These are phyloP conservation scores for Halenospora varia DNA, from an alignment of 495 filamentous ascomycete genomes.

Conservation along the genomic window DNA sequence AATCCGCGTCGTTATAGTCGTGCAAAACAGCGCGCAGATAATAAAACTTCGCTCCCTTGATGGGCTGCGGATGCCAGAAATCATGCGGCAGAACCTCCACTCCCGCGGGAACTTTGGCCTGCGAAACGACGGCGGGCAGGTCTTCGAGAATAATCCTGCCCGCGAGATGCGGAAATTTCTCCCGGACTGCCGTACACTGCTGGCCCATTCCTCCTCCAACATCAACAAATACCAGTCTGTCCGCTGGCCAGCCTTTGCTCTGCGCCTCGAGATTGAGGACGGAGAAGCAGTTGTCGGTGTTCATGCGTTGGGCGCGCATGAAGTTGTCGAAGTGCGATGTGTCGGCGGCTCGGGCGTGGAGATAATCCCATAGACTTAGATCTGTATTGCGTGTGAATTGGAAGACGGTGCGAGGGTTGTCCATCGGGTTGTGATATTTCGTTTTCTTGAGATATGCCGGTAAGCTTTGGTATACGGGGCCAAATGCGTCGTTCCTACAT, in stretches of 20 bases:
- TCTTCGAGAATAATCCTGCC: not conserved
- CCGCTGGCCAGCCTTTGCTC: not conserved
- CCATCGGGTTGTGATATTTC: not conserved
- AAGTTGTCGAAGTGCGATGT: not conserved
- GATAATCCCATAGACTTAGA: not conserved
- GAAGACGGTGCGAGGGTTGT: not conserved
- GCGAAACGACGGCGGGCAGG: not conserved
- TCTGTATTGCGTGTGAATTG: conserved; percentile 2
- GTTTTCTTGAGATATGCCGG: conserved; percentile 1
- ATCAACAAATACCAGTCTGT: conserved; percentile 41
- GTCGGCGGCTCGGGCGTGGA: not conserved
- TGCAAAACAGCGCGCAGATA: conserved; percentile 30
- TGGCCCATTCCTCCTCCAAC: conserved; percentile 53
- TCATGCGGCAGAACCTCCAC: not conserved
- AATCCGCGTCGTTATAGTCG: conserved; percentile 20
- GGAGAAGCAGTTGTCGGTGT: not conserved
- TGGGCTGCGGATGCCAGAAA: not conserved
- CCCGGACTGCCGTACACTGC: conserved; percentile 40
- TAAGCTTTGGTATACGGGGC: conserved; percentile 2
- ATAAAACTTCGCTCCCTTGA: conserved; percentile 28
- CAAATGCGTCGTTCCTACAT: not conserved
- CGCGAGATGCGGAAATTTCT: conserved; percentile 28
- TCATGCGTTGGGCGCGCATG: not conserved
- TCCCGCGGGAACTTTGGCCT: not conserved
- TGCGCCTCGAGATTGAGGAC: not conserved